Evolutionary conservation across 2,329 filamentous ascomycete species (phyloP), one percentile per base, ranked within the genome.

Genomic region (Cryoendolithus antarcticus): DNA sequence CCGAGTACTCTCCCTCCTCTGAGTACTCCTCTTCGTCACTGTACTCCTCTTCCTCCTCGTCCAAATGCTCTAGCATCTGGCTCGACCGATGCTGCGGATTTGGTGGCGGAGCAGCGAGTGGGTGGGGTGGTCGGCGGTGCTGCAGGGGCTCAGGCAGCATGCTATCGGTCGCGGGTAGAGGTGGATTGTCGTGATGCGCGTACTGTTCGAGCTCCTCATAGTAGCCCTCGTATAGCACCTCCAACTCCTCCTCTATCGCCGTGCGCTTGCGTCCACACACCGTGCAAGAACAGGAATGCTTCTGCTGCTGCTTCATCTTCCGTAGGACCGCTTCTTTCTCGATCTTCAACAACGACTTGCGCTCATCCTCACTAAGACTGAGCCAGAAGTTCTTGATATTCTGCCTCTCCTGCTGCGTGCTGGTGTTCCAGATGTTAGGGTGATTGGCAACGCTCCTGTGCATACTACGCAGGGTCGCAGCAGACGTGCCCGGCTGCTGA

Each of bases 221-320:
- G 64, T 98, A 98, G 46, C 89, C 89, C 65, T 98, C 91, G 62
- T 98, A 98, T 9, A 98, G 74, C 11, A 93, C 88, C 59, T 98
- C 91, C 9, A 98, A 71, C 62, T 98, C 91, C 64, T 98, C 91
- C 63, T 98, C 91, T 51, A 98, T 98, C 30, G 91, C 91, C 9
- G 83, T 94, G 39, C 91, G 78, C 67, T 98, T 98, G 49, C 91
- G 77, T 38, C 91, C 91, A 61, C 91, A 98, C 31, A 98, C 89
- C 4, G 86, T 93, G 63, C 91, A 98, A 60, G 88, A 95, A 69
- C 91, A 98, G 2, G 89, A 96, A 61, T 96, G 88, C 63, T 96
- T 96, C 62, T 98, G 91, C 62, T 98, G 91, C 62, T 98, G 91
- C 70, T 98, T 98, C 91, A 98, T 98, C 70, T 98, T 98, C 57